Conservation (phyloP, 2,329 filamentous ascomycete genomes). For the Xylaria sp. region DNA sequence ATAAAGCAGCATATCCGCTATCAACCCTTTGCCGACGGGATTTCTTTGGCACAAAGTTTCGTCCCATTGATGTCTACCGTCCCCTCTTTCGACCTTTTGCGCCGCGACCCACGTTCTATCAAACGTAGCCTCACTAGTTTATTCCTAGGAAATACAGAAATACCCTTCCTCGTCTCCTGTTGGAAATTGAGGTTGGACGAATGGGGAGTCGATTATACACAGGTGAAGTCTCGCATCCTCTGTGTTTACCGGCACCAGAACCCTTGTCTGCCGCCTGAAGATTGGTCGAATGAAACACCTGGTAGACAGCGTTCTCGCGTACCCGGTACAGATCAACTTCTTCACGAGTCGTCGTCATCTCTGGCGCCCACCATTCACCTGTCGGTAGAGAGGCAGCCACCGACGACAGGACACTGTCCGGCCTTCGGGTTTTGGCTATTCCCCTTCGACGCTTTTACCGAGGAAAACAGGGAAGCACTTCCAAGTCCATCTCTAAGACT, state of each 20-base stretch:
- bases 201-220: constrained; percentile 22
- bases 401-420: not conserved
- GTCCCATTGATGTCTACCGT: constrained; percentile 17
- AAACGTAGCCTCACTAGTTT: not conserved
- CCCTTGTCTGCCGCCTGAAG: constrained; percentile 7
- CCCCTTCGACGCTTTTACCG: constrained; percentile 5
- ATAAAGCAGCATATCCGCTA: not conserved
- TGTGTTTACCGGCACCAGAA: constrained; percentile 14
- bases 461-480: not conserved
- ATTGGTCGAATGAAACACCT: not conserved
- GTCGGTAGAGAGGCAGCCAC: not conserved
- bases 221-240: constrained; percentile 21
- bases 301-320: not conserved
- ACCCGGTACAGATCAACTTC: not conserved
- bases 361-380: not conserved
- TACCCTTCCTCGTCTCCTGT: not conserved
- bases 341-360: constrained; percentile 5
- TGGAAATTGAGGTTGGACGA: constrained; percentile 5
- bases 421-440: constrained; percentile 28
- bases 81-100: constrained; percentile 16
- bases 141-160: constrained; percentile 9
- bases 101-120: constrained; percentile 16
- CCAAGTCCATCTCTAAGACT: not conserved
- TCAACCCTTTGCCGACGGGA: too few relatives aligned
- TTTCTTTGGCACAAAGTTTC: constrained; percentile 5